These are phyloP conservation scores for Physcia stellaris DNA, from an alignment of 495 filamentous ascomycete genomes.

Conservation along the genomic window DNA sequence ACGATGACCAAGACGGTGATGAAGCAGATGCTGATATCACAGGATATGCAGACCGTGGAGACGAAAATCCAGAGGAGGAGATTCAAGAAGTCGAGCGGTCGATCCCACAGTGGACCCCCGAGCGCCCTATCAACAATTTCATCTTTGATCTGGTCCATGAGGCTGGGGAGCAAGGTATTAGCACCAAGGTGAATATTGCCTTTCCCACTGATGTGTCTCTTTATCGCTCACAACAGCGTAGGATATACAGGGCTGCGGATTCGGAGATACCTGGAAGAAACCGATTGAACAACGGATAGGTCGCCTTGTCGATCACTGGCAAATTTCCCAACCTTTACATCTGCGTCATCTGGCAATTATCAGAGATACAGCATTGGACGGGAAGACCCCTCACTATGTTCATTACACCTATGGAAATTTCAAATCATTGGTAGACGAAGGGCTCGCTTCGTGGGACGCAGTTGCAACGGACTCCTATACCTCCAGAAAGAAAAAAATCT, in stretches of 20 bases:
- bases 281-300: slow-evolving; percentile 42
- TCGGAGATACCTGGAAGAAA: slow-evolving; percentile 42
- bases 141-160: slow-evolving; percentile 38
- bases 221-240: too few relatives aligned
- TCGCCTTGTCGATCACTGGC: slow-evolving; percentile 45
- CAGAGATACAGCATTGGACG: slow-evolving; percentile 40
- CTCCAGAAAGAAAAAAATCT: slow-evolving; percentile 18
- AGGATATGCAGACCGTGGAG: too few relatives aligned
- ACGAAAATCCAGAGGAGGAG: slow-evolving; percentile 17
- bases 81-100: slow-evolving; percentile 24
- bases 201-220: too few relatives aligned
- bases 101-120: slow-evolving; percentile 41
- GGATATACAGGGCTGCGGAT: slow-evolving; percentile 33
- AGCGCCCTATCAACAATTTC: slow-evolving; percentile 37
- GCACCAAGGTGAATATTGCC: slow-evolving; percentile 37
- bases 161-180: slow-evolving; percentile 36
- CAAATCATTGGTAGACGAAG: slow-evolving; percentile 40
- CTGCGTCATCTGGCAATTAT: slow-evolving; percentile 50
- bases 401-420: slow-evolving; percentile 46
- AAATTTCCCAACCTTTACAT: slow-evolving; percentile 46
- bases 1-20: slow-evolving; percentile 20
- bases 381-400: slow-evolving; percentile 40
- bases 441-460: slow-evolving; percentile 42
- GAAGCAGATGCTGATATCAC: slow-evolving; percentile 7
- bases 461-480: slow-evolving; percentile 34